Base-by-base conservation (phyloP, 306 rosid genomes). In the Geum urbanum region DNA sequence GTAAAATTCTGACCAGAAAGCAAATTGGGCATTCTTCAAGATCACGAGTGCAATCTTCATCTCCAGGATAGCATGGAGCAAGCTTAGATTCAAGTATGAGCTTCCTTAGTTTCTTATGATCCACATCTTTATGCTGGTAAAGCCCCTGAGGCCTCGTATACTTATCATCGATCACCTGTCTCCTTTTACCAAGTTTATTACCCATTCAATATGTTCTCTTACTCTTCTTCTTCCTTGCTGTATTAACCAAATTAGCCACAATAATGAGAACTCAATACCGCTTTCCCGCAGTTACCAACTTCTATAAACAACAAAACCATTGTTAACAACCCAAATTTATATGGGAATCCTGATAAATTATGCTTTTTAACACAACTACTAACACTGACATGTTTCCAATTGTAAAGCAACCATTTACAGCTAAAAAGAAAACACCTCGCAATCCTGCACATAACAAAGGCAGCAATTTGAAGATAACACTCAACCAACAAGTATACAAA, bases 1-100 rank as follows among this genome's bases (percentile, higher is more conserved):
- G 49, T 43, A 20, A 51, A 78, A 76, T 78, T 64, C 89, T 70
- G 22, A 95, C 99, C 96, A 91, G 87, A 84, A 89, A 95, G 86
- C 99, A 95, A 76, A 95, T 95, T 16, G 99, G 99, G 80, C 99
- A 95, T 81, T 95, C 99, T 85, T 91, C 99, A 18, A 82, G 92
- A 78, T 95, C 91, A 1, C 65, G 50, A 46, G 77, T 69, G 43
- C 55, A 69, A 39, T 95, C 97, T 51, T 95, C 99, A 55, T 88
- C 95, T 70, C 99, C 99, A 14, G 99, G 99, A 80, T 77, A 89
- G 83, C 99, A 95, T 19, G 99, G 99, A 70, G 99, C 99, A 62
- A 95, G 88, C 85, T 95, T 95, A 10, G 95, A 89, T 64, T 95
- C 97, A 2, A 89, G 95, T 81, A 95, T 95, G 65, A 95, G 89